Percentiles rank a stretch among this genome's conserved stretches.
Conservation (phyloP, 306 rosid genomes). For the Begonia masoniana region DNA sequence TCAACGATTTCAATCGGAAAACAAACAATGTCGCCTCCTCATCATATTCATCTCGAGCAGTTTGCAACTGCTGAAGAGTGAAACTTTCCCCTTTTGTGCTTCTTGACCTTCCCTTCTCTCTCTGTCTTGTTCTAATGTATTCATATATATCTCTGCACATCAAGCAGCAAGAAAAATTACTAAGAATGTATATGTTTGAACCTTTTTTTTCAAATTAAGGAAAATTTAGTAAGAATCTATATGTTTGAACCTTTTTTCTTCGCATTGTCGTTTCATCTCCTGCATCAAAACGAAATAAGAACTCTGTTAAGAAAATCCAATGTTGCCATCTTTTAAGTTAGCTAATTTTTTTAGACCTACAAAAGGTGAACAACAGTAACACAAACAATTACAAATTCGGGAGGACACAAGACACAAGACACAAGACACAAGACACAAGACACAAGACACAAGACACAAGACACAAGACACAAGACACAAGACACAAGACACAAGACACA, state of each 20-base stretch:
- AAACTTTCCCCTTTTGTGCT: constrained; percentile 57
- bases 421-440: too few relatives aligned
- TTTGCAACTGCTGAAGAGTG: constrained; percentile 60
- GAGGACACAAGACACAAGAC: too few relatives aligned
- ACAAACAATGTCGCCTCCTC: constrained; percentile 87
- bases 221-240: not conserved
- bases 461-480: too few relatives aligned
- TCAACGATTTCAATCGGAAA: constrained; percentile 91
- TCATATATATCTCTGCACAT: constrained; percentile 62
- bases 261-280: constrained; percentile 99
- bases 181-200: too few relatives aligned
- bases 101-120: constrained; percentile 76
- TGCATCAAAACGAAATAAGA: constrained; percentile 33
- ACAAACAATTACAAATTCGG: too few relatives aligned
- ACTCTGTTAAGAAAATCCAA: not conserved
- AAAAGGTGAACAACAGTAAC: too few relatives aligned
- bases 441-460: too few relatives aligned
- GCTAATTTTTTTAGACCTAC: too few relatives aligned
- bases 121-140: constrained; percentile 49
- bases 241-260: constrained; percentile 70
- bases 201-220: too few relatives aligned
- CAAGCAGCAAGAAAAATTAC: constrained; percentile 8
- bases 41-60: constrained; percentile 86
- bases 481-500: too few relatives aligned
- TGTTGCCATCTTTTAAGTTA: too few relatives aligned